Conservation (phyloP, 768 basidiomycete genomes). For the Coprinopsis marcescibilis region DNA sequence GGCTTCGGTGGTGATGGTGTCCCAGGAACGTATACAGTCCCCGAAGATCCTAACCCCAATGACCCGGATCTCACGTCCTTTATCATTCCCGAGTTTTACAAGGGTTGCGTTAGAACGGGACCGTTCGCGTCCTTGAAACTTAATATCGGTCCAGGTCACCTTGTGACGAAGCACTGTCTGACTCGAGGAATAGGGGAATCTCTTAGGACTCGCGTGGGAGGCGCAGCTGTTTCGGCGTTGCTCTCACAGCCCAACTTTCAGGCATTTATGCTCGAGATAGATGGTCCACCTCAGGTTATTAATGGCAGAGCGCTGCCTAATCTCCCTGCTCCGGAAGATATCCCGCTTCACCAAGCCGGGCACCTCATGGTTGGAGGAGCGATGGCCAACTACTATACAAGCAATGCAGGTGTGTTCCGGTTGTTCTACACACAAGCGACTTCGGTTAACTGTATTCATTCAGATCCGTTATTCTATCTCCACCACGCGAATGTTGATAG, state of each 20-base stretch:
- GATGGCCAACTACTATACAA: constrained; percentile 5
- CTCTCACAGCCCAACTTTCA: constrained; percentile 2
- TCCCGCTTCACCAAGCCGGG: constrained; percentile 3
- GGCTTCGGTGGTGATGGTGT: constrained; percentile 10
- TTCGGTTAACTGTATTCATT: not conserved
- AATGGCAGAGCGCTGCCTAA: too few species aligned
- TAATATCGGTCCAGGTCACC: constrained; percentile 1
- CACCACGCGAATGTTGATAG: constrained; percentile 1
- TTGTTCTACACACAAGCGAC: not conserved
- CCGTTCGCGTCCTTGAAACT: constrained; percentile 3
- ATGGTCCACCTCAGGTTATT: not conserved
- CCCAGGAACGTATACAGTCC: constrained; percentile 3
- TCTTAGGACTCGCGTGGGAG: not conserved
- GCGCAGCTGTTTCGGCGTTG: not conserved
- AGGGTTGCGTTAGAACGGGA: constrained; percentile 4
- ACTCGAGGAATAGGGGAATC: constrained; percentile 3
- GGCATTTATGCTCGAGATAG: not conserved
- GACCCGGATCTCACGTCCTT: not conserved
- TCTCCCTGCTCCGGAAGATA: not conserved
- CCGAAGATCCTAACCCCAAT: not conserved
- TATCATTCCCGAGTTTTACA: not conserved
- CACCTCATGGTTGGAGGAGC: constrained; percentile 4
- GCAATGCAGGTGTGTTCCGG: constrained; percentile 1
- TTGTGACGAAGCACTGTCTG: constrained; percentile 4
- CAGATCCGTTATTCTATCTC: constrained; percentile 1